Evolutionary conservation across 306 rosid species (phyloP).

Genomic region (Hippophae gyantsensis): DNA sequence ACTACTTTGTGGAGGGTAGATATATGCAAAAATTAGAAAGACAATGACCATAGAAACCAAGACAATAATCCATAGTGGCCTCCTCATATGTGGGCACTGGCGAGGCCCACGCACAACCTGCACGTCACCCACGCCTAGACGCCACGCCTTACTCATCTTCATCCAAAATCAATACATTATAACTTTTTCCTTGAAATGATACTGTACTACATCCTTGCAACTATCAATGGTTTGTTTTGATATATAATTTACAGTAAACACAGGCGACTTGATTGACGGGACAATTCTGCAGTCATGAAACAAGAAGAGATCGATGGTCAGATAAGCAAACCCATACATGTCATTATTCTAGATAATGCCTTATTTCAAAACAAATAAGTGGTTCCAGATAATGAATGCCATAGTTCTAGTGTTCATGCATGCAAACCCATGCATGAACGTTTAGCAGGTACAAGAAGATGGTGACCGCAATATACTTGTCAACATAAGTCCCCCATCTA

Average conservation of each 20-base stretch:
- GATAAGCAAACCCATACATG: too few species aligned
- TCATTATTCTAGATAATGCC: background rate
- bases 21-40: slow-evolving; percentile 69
- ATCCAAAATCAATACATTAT: slow-evolving; percentile 43
- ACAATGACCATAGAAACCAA: slow-evolving; percentile 71
- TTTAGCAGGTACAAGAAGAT: background rate
- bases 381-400: background rate
- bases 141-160: slow-evolving; percentile 74
- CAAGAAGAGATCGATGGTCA: slow-evolving; percentile 9
- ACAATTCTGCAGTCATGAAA: slow-evolving; percentile 25
- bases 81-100: slow-evolving; percentile 70
- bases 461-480: background rate
- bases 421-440: background rate
- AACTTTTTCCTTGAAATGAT: slow-evolving; percentile 25
- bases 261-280: slow-evolving; percentile 2
- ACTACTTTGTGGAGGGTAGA: slow-evolving; percentile 62
- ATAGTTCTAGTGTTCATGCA: background rate
- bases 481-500: background rate
- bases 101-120: slow-evolving; percentile 72
- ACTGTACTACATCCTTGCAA: slow-evolving; percentile 11
- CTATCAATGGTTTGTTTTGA: slow-evolving; percentile 4
- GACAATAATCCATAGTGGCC: slow-evolving; percentile 83
- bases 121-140: slow-evolving; percentile 65
- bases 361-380: background rate
- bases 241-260: slow-evolving; percentile 4